Conservation (phyloP, 495 filamentous ascomycete species). For the Corynascus novoguineensis region DNA sequence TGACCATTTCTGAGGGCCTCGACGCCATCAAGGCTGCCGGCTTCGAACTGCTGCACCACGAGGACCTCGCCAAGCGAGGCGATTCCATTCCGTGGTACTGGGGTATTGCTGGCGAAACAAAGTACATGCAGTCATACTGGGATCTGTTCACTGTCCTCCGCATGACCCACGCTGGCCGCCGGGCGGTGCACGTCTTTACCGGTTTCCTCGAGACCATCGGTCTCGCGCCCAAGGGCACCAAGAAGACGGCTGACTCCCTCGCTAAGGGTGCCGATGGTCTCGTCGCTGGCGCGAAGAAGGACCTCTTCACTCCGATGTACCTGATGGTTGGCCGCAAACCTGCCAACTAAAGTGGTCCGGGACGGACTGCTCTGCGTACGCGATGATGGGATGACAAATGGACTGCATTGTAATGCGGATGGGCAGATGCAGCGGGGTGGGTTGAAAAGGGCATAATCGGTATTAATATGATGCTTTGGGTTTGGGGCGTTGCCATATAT, state of each 20-base stretch:
- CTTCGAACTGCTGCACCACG: conserved; percentile 77
- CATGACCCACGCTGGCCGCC: conserved; percentile 84
- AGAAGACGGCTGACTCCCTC: conserved; percentile 91
- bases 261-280: conserved; percentile 79
- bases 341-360: conserved; percentile 25
- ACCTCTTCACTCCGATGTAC: conserved; percentile 99
- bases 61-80: conserved; percentile 79
- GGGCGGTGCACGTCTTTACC: conserved; percentile 70
- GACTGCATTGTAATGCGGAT: conserved; percentile 22
- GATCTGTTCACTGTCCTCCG: conserved; percentile 81
- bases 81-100: conserved; percentile 92
- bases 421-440: conserved; percentile 6
- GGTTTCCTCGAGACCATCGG: conserved; percentile 69
- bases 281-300: conserved; percentile 83
- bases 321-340: conserved; percentile 96
- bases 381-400: conserved; percentile 19
- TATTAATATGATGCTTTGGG: conserved; percentile 11
- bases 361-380: conserved; percentile 12
- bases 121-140: conserved; percentile 70
- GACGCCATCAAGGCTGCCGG: conserved; percentile 83
- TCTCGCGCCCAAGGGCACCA: conserved; percentile 76
- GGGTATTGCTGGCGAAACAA: conserved; percentile 73
- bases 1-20: conserved; percentile 75
- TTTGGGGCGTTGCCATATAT: neutral
- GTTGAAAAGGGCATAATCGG: neutral